Base-by-base conservation (phyloP, 192 early-diverging fungal genomes). In the Backusella australiensis region DNA sequence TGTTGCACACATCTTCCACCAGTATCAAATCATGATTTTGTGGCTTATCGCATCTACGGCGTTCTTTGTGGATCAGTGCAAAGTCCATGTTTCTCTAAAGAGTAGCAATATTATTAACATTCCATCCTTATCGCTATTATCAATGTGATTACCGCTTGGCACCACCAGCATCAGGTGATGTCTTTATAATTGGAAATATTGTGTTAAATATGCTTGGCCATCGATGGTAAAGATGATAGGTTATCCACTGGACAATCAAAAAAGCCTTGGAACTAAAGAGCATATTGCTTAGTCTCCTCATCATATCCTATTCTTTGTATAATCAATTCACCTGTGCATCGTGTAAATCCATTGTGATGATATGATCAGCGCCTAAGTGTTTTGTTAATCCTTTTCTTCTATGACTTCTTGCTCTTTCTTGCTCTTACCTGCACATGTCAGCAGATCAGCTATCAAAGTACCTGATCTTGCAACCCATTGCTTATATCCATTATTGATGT, bases 331-430 rank as follows among this genome's bases (percentile, higher is more conserved):
- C 66, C 65, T 99, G 96, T 69, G 96, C 91, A 74, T 93, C 96
- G 85, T 99, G 97, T 42, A 99, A 86, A 80, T 99, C 96, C 96
- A 98, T 96, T 12, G 96, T 97, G 69, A 99, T 97, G 68, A 98
- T 89, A 75, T 97, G 97, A 78, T 98, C 93, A 7, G 95, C 93
- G 9, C 95, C 93, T 90, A n/a, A n/a, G n/a, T n/a, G n/a, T n/a
- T n/a, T n/a, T n/a, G n/a, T n/a, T n/a, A n/a, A n/a, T n/a, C n/a
- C n/a, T n/a, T n/a, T n/a, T n/a, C n/a, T n/a, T n/a, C n/a, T n/a
- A n/a, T n/a, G n/a, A n/a, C n/a, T n/a, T n/a, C n/a, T n/a, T n/a
- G n/a, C n/a, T n/a, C n/a, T n/a, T n/a, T n/a, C n/a, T n/a, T n/a
- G n/a, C n/a, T n/a, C 29, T 32, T 82, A 93, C 93, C 96, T 34